phyloP scores from a whole-genome alignment of 176 grass and related monocot species.

The Thalia dealbata region DNA sequence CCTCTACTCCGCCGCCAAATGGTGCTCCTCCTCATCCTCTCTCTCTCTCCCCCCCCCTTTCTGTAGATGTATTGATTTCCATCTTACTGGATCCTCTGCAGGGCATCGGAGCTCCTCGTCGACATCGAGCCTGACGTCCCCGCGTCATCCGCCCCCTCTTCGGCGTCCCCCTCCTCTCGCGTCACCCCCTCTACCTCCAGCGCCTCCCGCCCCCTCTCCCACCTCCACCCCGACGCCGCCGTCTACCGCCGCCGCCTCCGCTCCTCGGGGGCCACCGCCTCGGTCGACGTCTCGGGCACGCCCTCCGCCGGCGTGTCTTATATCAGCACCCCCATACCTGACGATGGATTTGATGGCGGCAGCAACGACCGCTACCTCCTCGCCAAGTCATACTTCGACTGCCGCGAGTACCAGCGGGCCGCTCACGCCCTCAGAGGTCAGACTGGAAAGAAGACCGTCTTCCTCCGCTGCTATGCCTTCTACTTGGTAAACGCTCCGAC shows the following conservation, averaged over 20 bases:
- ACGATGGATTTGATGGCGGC: constrained; percentile 47
- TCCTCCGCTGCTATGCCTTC: constrained; percentile 89
- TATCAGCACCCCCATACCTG: constrained; percentile 72
- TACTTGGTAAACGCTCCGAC: constrained; percentile 12
- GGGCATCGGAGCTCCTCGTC: constrained; percentile 79
- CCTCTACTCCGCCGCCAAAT: constrained; percentile 87
- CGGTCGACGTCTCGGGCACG: constrained; percentile 31
- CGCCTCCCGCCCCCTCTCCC: constrained; percentile 12
- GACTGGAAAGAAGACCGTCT: constrained; percentile 52
- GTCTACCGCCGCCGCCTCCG: constrained; percentile 58
- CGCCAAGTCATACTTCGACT: constrained; percentile 95
- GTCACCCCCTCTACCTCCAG: constrained; percentile 44
- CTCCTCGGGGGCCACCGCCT: constrained; percentile 17
- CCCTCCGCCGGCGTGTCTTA: constrained; percentile 75
- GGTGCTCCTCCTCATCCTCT: constrained; percentile 24
- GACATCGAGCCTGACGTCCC: constrained; percentile 54
- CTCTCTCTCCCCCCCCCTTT: background rate
- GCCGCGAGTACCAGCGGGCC: constrained; percentile 80
- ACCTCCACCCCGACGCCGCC: constrained; percentile 37
- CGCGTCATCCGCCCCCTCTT: constrained; percentile 37
- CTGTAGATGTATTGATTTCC: constrained; percentile 21
- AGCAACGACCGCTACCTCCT: constrained; percentile 68
- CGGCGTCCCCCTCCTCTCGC: constrained; percentile 4
- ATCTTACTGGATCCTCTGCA: too few relatives aligned
- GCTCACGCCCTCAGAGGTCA: constrained; percentile 56